These are phyloP conservation scores for Apiosordaria backusii DNA, from an alignment of 495 filamentous ascomycete genomes.

Conservation along the genomic window DNA sequence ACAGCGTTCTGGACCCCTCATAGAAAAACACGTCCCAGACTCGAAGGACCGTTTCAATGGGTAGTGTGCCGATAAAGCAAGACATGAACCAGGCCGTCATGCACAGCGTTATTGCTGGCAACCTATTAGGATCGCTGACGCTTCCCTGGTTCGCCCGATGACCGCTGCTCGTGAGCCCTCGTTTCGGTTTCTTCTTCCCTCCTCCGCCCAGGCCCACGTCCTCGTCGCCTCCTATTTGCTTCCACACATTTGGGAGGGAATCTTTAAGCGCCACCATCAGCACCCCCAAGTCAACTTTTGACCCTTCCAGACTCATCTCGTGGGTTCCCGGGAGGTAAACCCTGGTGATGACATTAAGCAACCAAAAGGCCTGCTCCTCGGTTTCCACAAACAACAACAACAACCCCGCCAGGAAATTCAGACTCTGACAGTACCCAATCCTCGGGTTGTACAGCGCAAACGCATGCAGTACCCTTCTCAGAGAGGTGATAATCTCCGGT, in stretches of 20 bases:
- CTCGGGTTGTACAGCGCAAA: slow-evolving; percentile 85
- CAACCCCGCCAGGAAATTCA: slow-evolving; percentile 95
- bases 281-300: slow-evolving; percentile 91
- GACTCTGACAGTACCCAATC: slow-evolving; percentile 93
- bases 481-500: slow-evolving; percentile 70
- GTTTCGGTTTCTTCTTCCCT: slow-evolving; percentile 42
- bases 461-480: slow-evolving; percentile 82
- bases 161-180: slow-evolving; percentile 22
- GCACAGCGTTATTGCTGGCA: slow-evolving; percentile 88
- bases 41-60: slow-evolving; percentile 82
- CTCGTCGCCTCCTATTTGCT: slow-evolving; percentile 77
- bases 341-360: slow-evolving; percentile 88
- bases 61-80: slow-evolving; percentile 86
- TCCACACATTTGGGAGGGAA: slow-evolving; percentile 79
- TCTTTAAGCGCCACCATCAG: slow-evolving; percentile 83
- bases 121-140: slow-evolving; percentile 46
- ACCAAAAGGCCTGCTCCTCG: slow-evolving; percentile 91
- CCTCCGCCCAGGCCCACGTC: slow-evolving; percentile 48
- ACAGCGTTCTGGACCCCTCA: slow-evolving; percentile 93
- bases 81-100: slow-evolving; percentile 99
- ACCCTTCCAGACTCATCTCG: slow-evolving; percentile 84
- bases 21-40: slow-evolving; percentile 97
- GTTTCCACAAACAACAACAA: slow-evolving; percentile 84
- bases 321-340: slow-evolving; percentile 89
- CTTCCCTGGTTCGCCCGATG: slow-evolving; percentile 18